Evolutionary conservation across 306 rosid species (phyloP).

Genomic region (Castanea crenata): DNA sequence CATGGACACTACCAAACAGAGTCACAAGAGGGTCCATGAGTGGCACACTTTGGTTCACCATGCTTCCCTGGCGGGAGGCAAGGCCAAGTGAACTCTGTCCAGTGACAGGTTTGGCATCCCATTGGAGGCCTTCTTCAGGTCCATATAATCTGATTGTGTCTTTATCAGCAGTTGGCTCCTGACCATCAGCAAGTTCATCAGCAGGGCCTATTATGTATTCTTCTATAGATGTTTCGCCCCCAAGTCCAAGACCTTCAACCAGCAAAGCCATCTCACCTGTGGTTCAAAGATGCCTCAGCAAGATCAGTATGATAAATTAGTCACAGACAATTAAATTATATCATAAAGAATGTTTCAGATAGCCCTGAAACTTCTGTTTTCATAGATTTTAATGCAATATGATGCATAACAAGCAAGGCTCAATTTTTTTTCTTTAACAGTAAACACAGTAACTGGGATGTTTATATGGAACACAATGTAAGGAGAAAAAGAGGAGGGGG

Average conservation of each 20-base stretch:
- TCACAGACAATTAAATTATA: neutral
- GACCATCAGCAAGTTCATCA: constrained; percentile 51
- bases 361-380: neutral
- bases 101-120: constrained; percentile 83
- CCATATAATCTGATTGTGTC: constrained; percentile 77
- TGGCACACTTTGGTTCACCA: constrained; percentile 56
- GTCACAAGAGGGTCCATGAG: constrained; percentile 83
- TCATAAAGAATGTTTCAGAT: neutral
- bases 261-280: constrained; percentile 77
- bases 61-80: constrained; percentile 90
- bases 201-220: constrained; percentile 75
- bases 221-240: constrained; percentile 72
- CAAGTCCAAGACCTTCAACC: constrained; percentile 86
- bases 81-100: constrained; percentile 74
- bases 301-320: constrained; percentile 15
- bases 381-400: neutral
- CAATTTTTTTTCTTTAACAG: neutral
- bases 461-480: neutral
- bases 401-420: neutral
- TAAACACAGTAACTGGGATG: neutral
- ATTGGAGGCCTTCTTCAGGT: constrained; percentile 77
- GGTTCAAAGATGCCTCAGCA: constrained; percentile 13
- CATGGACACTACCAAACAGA: constrained; percentile 75
- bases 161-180: constrained; percentile 45
- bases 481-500: neutral